A percentile compares a stretch with the other conserved stretches of the same genome.
Evolutionary conservation across 257 asterid genomes (phyloP).

Genomic region (Phtheirospermum japonicum): DNA sequence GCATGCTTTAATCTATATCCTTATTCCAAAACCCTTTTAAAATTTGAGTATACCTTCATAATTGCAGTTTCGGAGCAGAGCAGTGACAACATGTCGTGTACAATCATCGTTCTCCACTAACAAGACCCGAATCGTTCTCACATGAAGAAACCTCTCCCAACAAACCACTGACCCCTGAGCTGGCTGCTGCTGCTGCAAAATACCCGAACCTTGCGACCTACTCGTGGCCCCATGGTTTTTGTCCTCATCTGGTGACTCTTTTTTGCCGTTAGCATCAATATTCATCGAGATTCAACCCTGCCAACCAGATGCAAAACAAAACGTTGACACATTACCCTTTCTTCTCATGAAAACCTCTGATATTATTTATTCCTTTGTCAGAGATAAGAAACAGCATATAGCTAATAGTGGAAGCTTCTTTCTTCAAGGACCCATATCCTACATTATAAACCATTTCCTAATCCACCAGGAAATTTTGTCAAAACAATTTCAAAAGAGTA

Average conservation of each 20-base stretch:
- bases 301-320: conserved; percentile 46
- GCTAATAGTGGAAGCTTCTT: conserved; percentile 38
- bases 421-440: conserved; percentile 41
- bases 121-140: conserved; percentile 74
- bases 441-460: conserved; percentile 29
- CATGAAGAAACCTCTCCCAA: conserved; percentile 90
- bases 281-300: conserved; percentile 56
- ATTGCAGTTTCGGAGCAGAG: conserved; percentile 84
- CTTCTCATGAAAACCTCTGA: conserved; percentile 35
- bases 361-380: conserved; percentile 35
- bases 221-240: conserved; percentile 32
- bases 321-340: conserved; percentile 31
- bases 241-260: conserved; percentile 43
- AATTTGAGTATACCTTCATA: conserved; percentile 61
- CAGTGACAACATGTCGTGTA: conserved; percentile 84
- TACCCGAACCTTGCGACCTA: conserved; percentile 34
- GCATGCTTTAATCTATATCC: conserved; percentile 17
- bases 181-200: conserved; percentile 43
- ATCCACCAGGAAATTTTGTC: conserved; percentile 34
- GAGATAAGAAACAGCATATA: conserved; percentile 38
- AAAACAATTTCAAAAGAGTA: conserved; percentile 30
- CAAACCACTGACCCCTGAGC: conserved; percentile 44
- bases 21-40: conserved; percentile 3
- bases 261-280: conserved; percentile 45
- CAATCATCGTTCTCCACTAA: conserved; percentile 87